phyloP scores from a whole-genome alignment of 495 filamentous ascomycete species.

The Aspergillus heteromorphus region DNA sequence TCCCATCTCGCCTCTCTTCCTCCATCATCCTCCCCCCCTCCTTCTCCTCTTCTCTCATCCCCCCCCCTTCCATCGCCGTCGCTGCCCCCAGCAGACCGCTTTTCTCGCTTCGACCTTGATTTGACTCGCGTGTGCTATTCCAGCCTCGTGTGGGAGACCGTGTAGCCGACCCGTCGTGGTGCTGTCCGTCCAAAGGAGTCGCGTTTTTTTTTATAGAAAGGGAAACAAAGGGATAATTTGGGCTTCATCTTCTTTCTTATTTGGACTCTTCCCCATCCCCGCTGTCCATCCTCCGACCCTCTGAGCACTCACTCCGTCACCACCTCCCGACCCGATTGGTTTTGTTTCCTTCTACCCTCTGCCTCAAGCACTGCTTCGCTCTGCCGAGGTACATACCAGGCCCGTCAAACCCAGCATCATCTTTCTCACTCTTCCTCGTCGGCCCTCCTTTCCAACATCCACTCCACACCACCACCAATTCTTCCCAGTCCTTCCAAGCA shows the following conservation, averaged over 20 bases:
- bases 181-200: conserved; percentile 12
- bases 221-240: conserved; percentile 14
- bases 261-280: conserved; percentile 10
- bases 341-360: conserved; percentile 14
- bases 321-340: conserved; percentile 22
- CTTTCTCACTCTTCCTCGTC: conserved; percentile 25
- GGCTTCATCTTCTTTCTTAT: conserved; percentile 12
- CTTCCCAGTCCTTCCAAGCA: conserved; percentile 35
- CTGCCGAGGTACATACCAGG: conserved; percentile 14
- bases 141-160: conserved; percentile 5
- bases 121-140: neutral
- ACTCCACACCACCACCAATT: conserved; percentile 29
- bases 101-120: conserved; percentile 3
- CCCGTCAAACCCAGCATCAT: conserved; percentile 26
- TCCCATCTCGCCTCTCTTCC: conserved; percentile 10
- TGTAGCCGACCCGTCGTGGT: conserved; percentile 4
- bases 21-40: conserved; percentile 12
- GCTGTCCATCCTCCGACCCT: conserved; percentile 18
- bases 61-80: neutral
- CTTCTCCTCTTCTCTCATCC: conserved; percentile 3
- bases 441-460: conserved; percentile 25
- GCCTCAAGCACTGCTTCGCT: conserved; percentile 19
- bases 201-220: conserved; percentile 16
- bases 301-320: conserved; percentile 14
- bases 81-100: neutral